Percentiles rank a stretch among this genome's conserved stretches.
phyloP scores from a whole-genome alignment of 768 basidiomycete genomes.

The Panellus pusillus region DNA sequence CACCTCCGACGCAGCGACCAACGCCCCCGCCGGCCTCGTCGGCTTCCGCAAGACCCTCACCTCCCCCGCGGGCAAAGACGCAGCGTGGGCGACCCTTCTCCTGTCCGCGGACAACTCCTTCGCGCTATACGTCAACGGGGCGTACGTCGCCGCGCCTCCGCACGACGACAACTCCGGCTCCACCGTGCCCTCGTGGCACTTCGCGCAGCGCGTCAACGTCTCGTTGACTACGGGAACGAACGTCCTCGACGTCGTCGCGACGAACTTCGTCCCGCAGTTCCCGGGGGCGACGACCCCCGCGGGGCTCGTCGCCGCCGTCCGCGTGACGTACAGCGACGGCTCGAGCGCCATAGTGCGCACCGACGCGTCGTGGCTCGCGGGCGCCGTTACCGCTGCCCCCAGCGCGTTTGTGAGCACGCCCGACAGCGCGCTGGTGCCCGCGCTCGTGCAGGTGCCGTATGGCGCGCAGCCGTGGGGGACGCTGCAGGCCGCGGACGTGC shows the following conservation, averaged over 20 bases:
- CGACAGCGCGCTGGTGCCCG: background rate
- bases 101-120: slow-evolving; percentile 13
- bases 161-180: background rate
- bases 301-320: background rate
- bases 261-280: background rate
- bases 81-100: slow-evolving; percentile 7
- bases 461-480: background rate
- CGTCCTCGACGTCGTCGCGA: slow-evolving; percentile 8
- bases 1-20: background rate
- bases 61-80: background rate
- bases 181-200: background rate
- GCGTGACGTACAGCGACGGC: background rate
- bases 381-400: background rate
- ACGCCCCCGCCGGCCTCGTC: slow-evolving; percentile 6
- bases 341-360: background rate
- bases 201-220: slow-evolving; percentile 12
- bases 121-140: slow-evolving; percentile 6
- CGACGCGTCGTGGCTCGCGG: background rate
- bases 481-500: background rate
- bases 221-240: slow-evolving; percentile 1
- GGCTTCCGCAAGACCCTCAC: slow-evolving; percentile 16
- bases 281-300: background rate
- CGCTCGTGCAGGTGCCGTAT: background rate
- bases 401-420: background rate
- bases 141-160: slow-evolving; percentile 14